Conservation (phyloP, 257 asterid species). For the Solanum boliviense region DNA sequence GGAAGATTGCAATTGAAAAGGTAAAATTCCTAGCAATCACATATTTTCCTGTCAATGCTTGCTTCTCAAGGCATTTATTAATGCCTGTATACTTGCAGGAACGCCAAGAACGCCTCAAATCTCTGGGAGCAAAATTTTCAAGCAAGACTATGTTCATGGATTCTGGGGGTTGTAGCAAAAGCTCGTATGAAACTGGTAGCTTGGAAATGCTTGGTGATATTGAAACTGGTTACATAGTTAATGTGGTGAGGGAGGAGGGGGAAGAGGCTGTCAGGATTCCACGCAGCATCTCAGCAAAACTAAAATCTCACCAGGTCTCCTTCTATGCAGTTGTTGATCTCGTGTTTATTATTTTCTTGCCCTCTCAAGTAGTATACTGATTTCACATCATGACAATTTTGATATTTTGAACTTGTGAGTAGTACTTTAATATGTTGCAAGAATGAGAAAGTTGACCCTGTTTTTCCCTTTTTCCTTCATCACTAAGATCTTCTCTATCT, state of each 20-base stretch:
- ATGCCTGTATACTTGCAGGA: slow-evolving; percentile 37
- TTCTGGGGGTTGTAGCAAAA: slow-evolving; percentile 31
- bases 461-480: background rate
- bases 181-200: slow-evolving; percentile 45
- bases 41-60: background rate
- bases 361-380: background rate
- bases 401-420: background rate
- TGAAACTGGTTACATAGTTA: slow-evolving; percentile 71
- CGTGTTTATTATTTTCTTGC: background rate
- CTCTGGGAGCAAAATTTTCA: slow-evolving; percentile 77
- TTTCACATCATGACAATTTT: slow-evolving; percentile 2
- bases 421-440: background rate
- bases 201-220: slow-evolving; percentile 66
- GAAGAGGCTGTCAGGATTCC: slow-evolving; percentile 96
- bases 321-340: background rate
- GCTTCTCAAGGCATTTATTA: background rate
- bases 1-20: slow-evolving; percentile 96
- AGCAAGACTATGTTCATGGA: slow-evolving; percentile 40
- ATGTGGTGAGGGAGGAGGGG: slow-evolving; percentile 92
- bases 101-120: slow-evolving; percentile 96
- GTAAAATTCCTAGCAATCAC: slow-evolving; percentile 7
- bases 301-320: slow-evolving; percentile 85
- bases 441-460: background rate
- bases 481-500: background rate
- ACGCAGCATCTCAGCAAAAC: slow-evolving; percentile 75